Base-by-base conservation (phyloP, 768 basidiomycete genomes). In the Rubroboletus pulcherrimus region DNA sequence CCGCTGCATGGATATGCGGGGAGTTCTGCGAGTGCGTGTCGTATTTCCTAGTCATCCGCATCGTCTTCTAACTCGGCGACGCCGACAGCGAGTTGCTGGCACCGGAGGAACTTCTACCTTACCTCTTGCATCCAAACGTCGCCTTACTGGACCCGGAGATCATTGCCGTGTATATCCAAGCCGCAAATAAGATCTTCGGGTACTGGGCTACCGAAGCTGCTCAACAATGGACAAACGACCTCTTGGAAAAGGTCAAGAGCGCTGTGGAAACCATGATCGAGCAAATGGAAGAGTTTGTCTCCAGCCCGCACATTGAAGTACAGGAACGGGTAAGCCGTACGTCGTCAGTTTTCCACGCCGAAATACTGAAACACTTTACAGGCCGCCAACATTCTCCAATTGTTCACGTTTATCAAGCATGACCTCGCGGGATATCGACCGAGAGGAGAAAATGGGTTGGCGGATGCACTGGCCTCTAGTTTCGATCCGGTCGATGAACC, bases 1-100 rank as follows among this genome's bases (percentile, higher is more conserved):
- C 95, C 0, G 95, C 94, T 10, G 93, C 93, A 6, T 99, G 92
- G 91, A 90, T 98, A 61, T 93, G 91, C 58, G 96, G 95, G 19
- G 97, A 99, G 73, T 92, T 93, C 69, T 87, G 89, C 80, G 79
- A 84, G 95, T 94, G 62, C 68, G 87, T 76, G 21, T 51, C 24
- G 6, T 14, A 31, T 34, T 17, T 19, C 14, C 17, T 46, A 7
- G 26, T 33, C 21, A 7, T 17, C 1, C 7, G 17, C 1, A 11
- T 24, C 3, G 17, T 39, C 17, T 31, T 47, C 34, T 63, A 19
- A 63, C 19, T 58, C 51, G 53, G 15, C 53, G 51, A 24, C 45
- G 12, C 38, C 53, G 44, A 34, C 64, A 94, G 93, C 43, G 87
- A 93, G 60, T 76, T 94, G n/a, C 71, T 80, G 0, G 88, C 91